Conservation (phyloP, 768 basidiomycete genomes). For the Boletellus sp. region DNA sequence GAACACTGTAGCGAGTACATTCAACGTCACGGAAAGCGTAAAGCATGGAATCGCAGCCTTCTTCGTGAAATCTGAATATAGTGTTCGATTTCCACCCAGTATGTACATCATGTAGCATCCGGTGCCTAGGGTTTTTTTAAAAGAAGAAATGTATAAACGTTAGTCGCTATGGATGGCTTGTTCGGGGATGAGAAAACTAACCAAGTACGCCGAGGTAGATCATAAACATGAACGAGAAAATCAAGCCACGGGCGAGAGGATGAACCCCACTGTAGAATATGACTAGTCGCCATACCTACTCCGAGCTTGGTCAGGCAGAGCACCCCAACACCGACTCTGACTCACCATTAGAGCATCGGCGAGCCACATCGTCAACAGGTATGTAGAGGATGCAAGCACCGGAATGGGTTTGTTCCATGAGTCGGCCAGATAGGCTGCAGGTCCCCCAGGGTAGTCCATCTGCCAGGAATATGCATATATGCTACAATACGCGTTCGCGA, state of each 20-base stretch:
- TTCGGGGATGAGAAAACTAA: neutral
- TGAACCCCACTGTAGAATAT: neutral
- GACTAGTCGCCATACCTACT: neutral
- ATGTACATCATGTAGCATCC: neutral
- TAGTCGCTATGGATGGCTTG: neutral
- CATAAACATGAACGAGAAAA: neutral
- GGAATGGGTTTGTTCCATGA: neutral
- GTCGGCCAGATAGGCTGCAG: neutral
- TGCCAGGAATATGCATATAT: neutral
- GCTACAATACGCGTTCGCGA: neutral
- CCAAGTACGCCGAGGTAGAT: neutral
- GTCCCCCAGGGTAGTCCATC: conserved; percentile 2
- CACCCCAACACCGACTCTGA: neutral
- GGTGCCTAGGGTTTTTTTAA: neutral
- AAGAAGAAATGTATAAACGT: no score
- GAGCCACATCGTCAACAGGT: neutral
- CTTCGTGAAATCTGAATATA: neutral
- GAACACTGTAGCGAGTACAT: neutral
- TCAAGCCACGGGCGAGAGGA: neutral
- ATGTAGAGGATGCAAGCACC: neutral
- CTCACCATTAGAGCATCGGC: neutral
- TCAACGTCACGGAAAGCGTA: neutral
- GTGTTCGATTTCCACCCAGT: neutral
- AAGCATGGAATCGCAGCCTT: neutral
- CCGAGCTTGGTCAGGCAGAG: neutral